These are phyloP conservation scores for Acanthamoeba triangularis DNA, from an alignment of 208 protist genomes.

Conservation along the genomic window DNA sequence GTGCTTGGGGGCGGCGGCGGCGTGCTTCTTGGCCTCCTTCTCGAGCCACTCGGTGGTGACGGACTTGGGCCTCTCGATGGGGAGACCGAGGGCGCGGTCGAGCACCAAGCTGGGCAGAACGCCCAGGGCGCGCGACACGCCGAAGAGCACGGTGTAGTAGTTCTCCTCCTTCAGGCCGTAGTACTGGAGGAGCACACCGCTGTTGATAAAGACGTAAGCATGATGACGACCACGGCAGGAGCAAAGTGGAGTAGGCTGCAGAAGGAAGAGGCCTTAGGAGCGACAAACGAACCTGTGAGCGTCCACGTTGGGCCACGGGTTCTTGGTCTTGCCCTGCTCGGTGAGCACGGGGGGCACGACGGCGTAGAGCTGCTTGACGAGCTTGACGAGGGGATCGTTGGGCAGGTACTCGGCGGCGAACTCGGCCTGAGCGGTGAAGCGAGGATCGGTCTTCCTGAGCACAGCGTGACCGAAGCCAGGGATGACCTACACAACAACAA, in stretches of 20 bases:
- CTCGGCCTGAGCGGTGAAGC: constrained; percentile 98
- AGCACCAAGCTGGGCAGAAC: constrained; percentile 96
- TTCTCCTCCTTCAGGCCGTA: constrained; percentile 97
- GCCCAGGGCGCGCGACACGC: constrained; percentile 97
- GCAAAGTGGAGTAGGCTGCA: background rate
- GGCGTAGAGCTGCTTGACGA: constrained; percentile 91
- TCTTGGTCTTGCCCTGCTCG: constrained; percentile 99
- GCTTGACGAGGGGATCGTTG: constrained; percentile 97
- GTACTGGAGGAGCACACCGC: constrained; percentile 92
- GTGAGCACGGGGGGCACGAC: constrained; percentile 97
- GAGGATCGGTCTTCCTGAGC: constrained; percentile 97
- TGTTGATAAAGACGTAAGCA: constrained; percentile 74
- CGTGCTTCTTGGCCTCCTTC: constrained; percentile 71
- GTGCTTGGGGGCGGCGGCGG: constrained; percentile 19
- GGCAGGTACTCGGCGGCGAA: constrained; percentile 98
- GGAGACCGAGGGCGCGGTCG: constrained; percentile 96
- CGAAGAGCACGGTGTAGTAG: constrained; percentile 99
- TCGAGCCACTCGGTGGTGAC: constrained; percentile 93
- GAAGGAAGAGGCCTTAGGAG: constrained; percentile 80
- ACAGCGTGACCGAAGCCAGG: constrained; percentile 99
- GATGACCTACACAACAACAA: constrained; percentile 89
- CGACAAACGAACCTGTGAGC: constrained; percentile 94
- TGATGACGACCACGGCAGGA: background rate
- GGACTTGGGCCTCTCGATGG: constrained; percentile 98
- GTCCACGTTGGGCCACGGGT: constrained; percentile 99